These are phyloP conservation scores for Apiospora malaysiana DNA, from an alignment of 2,329 filamentous ascomycete genomes.

Conservation along the genomic window DNA sequence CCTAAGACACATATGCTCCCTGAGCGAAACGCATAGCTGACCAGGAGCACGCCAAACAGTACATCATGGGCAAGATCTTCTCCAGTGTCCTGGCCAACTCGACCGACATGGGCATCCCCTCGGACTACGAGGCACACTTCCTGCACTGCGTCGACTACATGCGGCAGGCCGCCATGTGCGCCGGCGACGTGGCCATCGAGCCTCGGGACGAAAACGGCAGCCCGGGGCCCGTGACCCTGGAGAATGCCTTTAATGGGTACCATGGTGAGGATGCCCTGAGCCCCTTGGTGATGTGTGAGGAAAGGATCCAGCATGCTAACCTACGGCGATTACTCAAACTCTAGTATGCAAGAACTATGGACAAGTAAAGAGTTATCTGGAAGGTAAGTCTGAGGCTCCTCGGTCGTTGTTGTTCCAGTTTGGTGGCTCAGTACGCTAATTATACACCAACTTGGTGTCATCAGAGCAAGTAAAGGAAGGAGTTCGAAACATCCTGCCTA, in stretches of 20 bases:
- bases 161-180: conserved; percentile 35
- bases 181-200: conserved; percentile 33
- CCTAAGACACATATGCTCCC: no score
- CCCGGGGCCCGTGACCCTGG: conserved; percentile 5
- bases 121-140: conserved; percentile 35
- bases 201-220: conserved; percentile 27
- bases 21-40: not conserved
- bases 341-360: not conserved
- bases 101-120: conserved; percentile 30
- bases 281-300: not conserved
- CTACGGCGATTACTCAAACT: no score
- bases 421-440: not conserved
- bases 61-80: conserved; percentile 44
- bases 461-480: not conserved
- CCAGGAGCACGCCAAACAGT: conserved; percentile 27
- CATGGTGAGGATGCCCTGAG: not conserved
- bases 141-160: conserved; percentile 36
- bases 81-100: conserved; percentile 32
- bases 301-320: no score
- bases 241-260: conserved; percentile 16
- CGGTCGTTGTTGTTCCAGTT: no score
- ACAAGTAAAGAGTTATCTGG: not conserved
- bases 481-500: not conserved
- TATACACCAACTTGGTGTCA: not conserved
- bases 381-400: not conserved